phyloP scores from a whole-genome alignment of 306 rosid genomes.

The Cercis canadensis region DNA sequence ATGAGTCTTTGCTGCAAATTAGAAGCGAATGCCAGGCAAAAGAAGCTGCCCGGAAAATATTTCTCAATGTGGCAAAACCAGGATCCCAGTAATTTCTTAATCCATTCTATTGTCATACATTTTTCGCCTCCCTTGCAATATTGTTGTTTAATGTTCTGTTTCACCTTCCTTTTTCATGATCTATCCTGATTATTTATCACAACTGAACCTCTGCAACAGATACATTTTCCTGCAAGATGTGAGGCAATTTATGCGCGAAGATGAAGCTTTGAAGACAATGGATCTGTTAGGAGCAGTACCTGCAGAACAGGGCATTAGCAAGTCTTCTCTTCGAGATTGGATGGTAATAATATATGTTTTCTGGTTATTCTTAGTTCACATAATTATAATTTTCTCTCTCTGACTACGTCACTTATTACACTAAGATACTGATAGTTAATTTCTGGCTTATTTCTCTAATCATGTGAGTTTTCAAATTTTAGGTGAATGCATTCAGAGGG shows the following conservation, averaged over 20 bases:
- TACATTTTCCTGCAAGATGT: slow-evolving; percentile 53
- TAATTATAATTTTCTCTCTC: too few relatives aligned
- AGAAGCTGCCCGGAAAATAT: slow-evolving; percentile 63
- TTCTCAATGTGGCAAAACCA: slow-evolving; percentile 55
- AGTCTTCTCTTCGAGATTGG: slow-evolving; percentile 61
- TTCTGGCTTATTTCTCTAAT: background rate
- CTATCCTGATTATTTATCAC: background rate
- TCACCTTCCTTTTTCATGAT: background rate
- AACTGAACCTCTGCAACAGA: background rate
- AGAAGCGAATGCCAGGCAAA: slow-evolving; percentile 61
- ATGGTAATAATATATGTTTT: slow-evolving; percentile 47
- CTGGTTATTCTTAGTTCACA: background rate
- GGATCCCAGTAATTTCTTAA: slow-evolving; percentile 48
- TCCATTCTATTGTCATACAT: background rate
- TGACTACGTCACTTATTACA: too few relatives aligned
- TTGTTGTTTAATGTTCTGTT: background rate
- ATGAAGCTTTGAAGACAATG: slow-evolving; percentile 56
- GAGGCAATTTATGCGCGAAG: slow-evolving; percentile 64
- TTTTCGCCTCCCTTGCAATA: too few relatives aligned
- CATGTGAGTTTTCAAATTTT: background rate
- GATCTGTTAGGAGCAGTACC: slow-evolving; percentile 61
- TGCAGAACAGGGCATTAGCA: slow-evolving; percentile 49
- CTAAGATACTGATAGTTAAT: background rate
- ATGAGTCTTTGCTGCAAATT: slow-evolving; percentile 47
- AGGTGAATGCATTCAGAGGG: slow-evolving; percentile 67